Base-by-base conservation (phyloP, 164 flowering plant genomes). In the Platanus orientalis region DNA sequence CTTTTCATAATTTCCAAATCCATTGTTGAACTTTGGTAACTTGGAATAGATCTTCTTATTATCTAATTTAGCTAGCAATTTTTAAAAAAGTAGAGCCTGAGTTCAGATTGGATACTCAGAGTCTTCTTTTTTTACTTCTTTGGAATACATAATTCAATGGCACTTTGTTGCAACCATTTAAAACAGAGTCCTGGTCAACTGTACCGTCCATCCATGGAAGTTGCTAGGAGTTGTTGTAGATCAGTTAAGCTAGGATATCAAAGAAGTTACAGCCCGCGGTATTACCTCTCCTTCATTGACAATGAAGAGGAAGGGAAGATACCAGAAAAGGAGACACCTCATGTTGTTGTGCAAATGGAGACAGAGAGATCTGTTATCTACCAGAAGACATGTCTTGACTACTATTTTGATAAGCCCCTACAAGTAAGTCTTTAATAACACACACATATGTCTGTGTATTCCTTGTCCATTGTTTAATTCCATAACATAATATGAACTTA, bases 271-370 rank as follows among this genome's bases (percentile, higher is more conserved):
- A 78, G 84, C 66, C 84, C 80, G 34, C 69, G 78, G 12, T 88
- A 86, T 67, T 83, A 71, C 51, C 51, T 79, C 57, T 83, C 94
- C 27, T 81, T 64, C 49, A 40, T 71, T 16, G 79, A 75, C 40
- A 54, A 53, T 24, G 79, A 86, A 47, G 79, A 71, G 61, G 78
- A 71, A 62, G 79, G 50, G 56, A 68, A 60, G 54, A 30, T 57
- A 11, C 25, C 66, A 42, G 78, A 76, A 50, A 7, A 13, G 42
- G 77, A 62, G 45, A 67, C 74, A 56, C 75, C 80, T 28, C 87
- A 59, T 50, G 66, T 81, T 55, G 85, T 88, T 11, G 83, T 78
- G 29, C 96, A 86, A 67, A 86, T 85, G 93, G 96, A 89, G 70
- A 87, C 91, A 14, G 88, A 89, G 71, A 77, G 76, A 51, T 56